These are phyloP conservation scores for Umbellularia californica DNA, from an alignment of 164 flowering plant genomes.

Conservation along the genomic window DNA sequence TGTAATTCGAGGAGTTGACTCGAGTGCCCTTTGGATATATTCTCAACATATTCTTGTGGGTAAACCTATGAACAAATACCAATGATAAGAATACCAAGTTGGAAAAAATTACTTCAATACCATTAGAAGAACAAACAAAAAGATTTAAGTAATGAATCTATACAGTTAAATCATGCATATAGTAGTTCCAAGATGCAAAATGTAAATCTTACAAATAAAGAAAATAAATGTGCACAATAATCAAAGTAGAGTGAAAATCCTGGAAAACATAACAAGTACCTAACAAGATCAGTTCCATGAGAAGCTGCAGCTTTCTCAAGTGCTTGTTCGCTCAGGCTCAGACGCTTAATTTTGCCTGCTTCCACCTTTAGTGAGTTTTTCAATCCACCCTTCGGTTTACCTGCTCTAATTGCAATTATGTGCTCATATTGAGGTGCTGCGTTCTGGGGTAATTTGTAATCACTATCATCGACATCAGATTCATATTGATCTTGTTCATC, in stretches of 20 bases:
- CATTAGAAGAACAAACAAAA: background rate
- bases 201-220: background rate
- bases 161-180: background rate
- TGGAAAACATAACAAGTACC: conserved; percentile 2
- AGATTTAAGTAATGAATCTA: background rate
- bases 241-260: background rate
- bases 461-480: conserved; percentile 6
- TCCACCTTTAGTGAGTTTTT: conserved; percentile 9
- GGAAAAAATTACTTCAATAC: background rate
- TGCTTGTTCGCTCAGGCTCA: conserved; percentile 10
- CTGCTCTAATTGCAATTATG: conserved; percentile 11
- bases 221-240: background rate
- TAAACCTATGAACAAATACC: conserved; percentile 11
- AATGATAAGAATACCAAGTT: background rate
- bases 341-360: conserved; percentile 4
- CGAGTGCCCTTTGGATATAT: conserved; percentile 15
- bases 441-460: background rate
- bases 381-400: conserved; percentile 7
- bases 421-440: conserved; percentile 7
- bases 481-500: conserved; percentile 7
- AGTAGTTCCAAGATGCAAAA: background rate
- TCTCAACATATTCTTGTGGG: conserved; percentile 12
- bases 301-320: conserved; percentile 3
- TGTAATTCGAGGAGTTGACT: conserved; percentile 15
- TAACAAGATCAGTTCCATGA: conserved; percentile 10